Percentiles rank a stretch among this genome's conserved stretches.
Evolutionary conservation across 441 rosid species (phyloP).

Genomic region (Pelargonium australe): DNA sequence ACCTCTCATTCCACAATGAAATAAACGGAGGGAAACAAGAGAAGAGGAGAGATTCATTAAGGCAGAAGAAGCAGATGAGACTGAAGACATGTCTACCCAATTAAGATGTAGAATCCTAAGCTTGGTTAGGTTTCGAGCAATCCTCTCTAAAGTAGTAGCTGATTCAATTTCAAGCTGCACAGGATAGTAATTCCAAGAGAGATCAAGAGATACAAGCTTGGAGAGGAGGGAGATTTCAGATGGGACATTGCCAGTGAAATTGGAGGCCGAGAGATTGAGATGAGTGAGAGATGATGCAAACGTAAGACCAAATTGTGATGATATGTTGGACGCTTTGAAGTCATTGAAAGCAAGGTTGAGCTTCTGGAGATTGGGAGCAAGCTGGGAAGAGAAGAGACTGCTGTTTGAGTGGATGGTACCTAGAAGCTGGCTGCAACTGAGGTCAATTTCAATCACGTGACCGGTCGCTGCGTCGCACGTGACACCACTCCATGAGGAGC

Average conservation of each 20-base stretch:
- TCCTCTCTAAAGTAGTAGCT: neutral
- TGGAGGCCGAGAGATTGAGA: neutral
- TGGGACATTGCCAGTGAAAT: neutral
- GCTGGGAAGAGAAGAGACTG: conserved; percentile 14
- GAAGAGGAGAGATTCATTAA: neutral
- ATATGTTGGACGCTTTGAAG: conserved; percentile 14
- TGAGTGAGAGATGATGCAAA: conserved; percentile 15
- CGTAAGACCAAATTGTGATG: conserved; percentile 1
- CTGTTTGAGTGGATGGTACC: conserved; percentile 20
- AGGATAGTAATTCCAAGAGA: neutral
- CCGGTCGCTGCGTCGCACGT: conserved; percentile 4
- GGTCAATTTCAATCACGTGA: conserved; percentile 19
- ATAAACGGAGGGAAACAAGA: conserved; percentile 9
- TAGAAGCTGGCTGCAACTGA: conserved; percentile 19
- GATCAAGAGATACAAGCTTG: neutral
- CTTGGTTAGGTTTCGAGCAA: neutral
- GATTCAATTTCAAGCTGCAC: neutral
- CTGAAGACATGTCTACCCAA: neutral
- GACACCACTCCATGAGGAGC: conserved; percentile 1
- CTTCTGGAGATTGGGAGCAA: neutral
- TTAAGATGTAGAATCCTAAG: neutral
- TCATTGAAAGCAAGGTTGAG: conserved; percentile 21
- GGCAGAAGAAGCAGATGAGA: conserved; percentile 1
- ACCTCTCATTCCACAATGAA: neutral
- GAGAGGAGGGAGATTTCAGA: neutral